These are phyloP conservation scores for Cordyceps cicadae DNA, from an alignment of 2,329 filamentous ascomycete species.

Conservation along the genomic window DNA sequence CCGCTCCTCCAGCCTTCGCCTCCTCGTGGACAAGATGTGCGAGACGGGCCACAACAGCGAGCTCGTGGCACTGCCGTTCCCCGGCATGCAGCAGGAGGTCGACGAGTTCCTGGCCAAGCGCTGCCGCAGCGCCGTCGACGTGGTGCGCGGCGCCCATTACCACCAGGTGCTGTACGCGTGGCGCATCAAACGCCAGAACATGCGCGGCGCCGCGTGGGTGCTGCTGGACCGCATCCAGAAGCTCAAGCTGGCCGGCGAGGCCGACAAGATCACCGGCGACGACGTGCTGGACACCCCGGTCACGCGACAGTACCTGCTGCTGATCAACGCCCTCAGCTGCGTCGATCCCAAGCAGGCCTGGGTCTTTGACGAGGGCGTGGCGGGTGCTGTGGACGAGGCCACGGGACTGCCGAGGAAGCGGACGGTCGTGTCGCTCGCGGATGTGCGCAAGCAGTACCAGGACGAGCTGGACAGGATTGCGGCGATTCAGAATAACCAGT, in stretches of 20 bases:
- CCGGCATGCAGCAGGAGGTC: constrained; percentile 66
- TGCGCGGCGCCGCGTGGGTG: constrained; percentile 65
- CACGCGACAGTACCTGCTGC: constrained; percentile 71
- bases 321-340: constrained; percentile 88
- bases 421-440: constrained; percentile 74
- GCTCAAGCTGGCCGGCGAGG: constrained; percentile 50
- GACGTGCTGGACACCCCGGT: constrained; percentile 56
- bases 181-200: constrained; percentile 75
- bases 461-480: constrained; percentile 80
- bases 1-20: constrained; percentile 62
- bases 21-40: constrained; percentile 62
- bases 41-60: constrained; percentile 56
- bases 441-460: constrained; percentile 83
- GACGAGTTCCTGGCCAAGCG: constrained; percentile 69
- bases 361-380: constrained; percentile 44
- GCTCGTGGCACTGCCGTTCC: constrained; percentile 70
- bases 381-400: constrained; percentile 18
- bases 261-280: constrained; percentile 45
- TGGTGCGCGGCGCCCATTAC: constrained; percentile 64
- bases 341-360: constrained; percentile 75
- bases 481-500: constrained; percentile 81
- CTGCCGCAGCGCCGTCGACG: constrained; percentile 60
- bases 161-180: constrained; percentile 89
- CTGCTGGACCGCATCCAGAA: constrained; percentile 57
- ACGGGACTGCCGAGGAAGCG: constrained; percentile 43